phyloP scores from a whole-genome alignment of 371 early-diverging fungal genomes.

The Saksenaea oblongispora region DNA sequence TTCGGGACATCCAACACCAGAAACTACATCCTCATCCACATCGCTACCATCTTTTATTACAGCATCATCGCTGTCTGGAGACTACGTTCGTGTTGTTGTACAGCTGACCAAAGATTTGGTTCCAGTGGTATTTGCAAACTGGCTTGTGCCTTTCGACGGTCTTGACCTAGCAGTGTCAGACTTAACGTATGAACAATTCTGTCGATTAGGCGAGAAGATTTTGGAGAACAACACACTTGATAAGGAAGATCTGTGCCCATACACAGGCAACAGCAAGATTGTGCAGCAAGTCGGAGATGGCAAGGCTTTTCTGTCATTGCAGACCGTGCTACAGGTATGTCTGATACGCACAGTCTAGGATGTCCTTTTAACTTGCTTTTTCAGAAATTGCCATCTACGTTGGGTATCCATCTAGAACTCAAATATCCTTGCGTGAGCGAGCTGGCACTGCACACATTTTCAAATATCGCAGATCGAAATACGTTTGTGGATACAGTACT shows the following conservation, averaged over 20 bases:
- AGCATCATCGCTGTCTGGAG: constrained; percentile 74
- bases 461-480: constrained; percentile 71
- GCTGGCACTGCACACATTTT: constrained; percentile 48
- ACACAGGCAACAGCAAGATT: constrained; percentile 40
- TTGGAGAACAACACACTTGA: constrained; percentile 1
- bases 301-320: constrained; percentile 67
- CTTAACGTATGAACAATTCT: constrained; percentile 61
- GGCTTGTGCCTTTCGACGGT: constrained; percentile 62
- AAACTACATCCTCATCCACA: constrained; percentile 14
- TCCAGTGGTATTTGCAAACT: constrained; percentile 84
- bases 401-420: constrained; percentile 85
- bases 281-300: constrained; percentile 37
- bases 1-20: constrained; percentile 18
- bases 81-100: constrained; percentile 82
- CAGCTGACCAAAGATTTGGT: constrained; percentile 90
- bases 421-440: constrained; percentile 78
- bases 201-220: constrained; percentile 39
- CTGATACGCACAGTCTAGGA: background rate
- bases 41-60: constrained; percentile 79
- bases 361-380: background rate
- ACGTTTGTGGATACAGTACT: constrained; percentile 83
- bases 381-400: constrained; percentile 54
- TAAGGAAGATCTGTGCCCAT: constrained; percentile 22
- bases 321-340: constrained; percentile 74
- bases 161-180: constrained; percentile 64